These are phyloP conservation scores for Mikania micrantha DNA, from an alignment of 129 eudicot genomes.

Conservation along the genomic window DNA sequence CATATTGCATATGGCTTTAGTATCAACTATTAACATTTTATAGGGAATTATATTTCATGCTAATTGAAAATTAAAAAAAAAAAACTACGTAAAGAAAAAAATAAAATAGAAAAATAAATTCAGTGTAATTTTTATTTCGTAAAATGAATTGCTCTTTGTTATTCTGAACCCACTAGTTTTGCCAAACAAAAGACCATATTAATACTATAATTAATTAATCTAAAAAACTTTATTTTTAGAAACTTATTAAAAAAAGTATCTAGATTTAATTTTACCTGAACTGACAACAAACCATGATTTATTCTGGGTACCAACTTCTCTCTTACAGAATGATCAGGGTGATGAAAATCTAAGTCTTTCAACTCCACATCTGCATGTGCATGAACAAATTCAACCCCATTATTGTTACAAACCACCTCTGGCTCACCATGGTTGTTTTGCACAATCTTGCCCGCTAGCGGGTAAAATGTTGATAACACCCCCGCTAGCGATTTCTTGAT, in stretches of 20 bases:
- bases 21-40: too few relatives aligned
- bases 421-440: neutral
- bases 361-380: neutral
- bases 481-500: constrained; percentile 42
- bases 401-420: neutral
- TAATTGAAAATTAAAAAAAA: too few relatives aligned
- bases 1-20: too few relatives aligned
- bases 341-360: neutral
- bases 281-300: constrained; percentile 12
- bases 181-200: too few relatives aligned
- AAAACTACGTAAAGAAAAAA: too few relatives aligned
- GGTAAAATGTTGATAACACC: constrained; percentile 36
- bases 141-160: too few relatives aligned
- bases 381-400: neutral
- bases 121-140: too few relatives aligned
- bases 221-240: too few relatives aligned
- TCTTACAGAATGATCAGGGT: constrained; percentile 25
- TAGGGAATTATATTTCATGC: too few relatives aligned
- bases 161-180: too few relatives aligned
- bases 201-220: too few relatives aligned
- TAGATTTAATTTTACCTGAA: constrained; percentile 6
- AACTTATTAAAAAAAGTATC: neutral
- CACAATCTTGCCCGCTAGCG: constrained; percentile 9
- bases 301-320: constrained; percentile 39
- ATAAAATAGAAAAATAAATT: too few relatives aligned